Evolutionary conservation across 2,329 filamentous ascomycete genomes (phyloP).

Genomic region (Ceratocystis destructans): DNA sequence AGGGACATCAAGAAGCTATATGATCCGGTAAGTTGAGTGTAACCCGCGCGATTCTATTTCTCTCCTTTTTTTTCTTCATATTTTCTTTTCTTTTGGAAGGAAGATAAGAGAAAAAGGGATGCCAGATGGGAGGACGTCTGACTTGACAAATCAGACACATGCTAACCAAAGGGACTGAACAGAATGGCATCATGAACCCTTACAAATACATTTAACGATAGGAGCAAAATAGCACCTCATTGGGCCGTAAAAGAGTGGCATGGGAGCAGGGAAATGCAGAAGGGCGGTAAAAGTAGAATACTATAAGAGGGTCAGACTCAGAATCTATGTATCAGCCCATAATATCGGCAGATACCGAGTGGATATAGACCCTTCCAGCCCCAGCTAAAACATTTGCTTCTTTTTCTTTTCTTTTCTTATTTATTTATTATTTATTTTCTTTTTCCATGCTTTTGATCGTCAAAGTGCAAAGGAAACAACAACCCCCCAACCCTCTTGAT

Average conservation of each 20-base stretch:
- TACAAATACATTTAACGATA: slow-evolving; percentile 73
- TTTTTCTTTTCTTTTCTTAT: not conserved
- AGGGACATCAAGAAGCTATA: slow-evolving; percentile 88
- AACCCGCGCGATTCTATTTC: too few relatives aligned
- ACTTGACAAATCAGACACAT: not conserved
- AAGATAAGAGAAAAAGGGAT: too few relatives aligned
- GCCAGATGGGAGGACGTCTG: not conserved
- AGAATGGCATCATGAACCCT: slow-evolving; percentile 98
- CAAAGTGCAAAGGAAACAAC: not conserved
- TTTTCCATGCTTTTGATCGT: not conserved
- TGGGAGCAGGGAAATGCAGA: not conserved
- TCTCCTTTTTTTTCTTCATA: too few relatives aligned
- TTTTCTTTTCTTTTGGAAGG: too few relatives aligned
- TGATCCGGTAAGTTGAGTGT: slow-evolving; percentile 59
- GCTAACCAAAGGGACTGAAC: slow-evolving; percentile 2
- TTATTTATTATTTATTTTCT: not conserved
- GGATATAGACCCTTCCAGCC: slow-evolving; percentile 7
- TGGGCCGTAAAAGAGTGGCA: not conserved
- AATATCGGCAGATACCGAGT: not conserved
- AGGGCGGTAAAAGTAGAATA: not conserved
- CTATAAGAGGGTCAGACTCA: not conserved
- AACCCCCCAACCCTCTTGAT: not conserved
- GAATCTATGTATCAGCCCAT: not conserved
- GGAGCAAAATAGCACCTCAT: not conserved
- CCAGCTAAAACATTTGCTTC: not conserved